Base-by-base conservation (phyloP, 176 grass and related monocot species). In the Carex littledalei region DNA sequence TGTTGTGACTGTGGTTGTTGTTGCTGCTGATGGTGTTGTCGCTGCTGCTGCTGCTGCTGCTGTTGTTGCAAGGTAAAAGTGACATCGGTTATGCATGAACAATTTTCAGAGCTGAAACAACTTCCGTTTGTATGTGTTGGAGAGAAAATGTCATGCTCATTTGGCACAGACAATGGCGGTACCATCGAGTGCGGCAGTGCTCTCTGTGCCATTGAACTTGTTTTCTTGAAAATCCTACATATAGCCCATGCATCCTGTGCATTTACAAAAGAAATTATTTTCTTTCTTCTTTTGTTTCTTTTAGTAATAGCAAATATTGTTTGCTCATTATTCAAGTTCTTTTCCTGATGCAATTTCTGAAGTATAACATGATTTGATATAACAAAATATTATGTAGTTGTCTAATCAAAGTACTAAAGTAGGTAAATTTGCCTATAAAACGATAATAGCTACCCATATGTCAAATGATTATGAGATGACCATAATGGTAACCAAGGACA, bases 191-290 rank as follows among this genome's bases (percentile, higher is more conserved):
- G 93, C 50, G 97, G 92, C 22, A 99, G 85, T 6, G 84, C 86
- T 86, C 93, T 94, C 20, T 99, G 97, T 3, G 87, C 86, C 78
- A 88, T 89, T 53, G 91, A 93, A 79, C 88, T 99, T 16, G 84
- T 99, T 79, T 96, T 99, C 90, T 99, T 96, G 85, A 99, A 94
- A 86, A 99, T 99, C 74, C 93, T 94, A 63, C 97, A 99, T 29
- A 99, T 99, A 21, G 93, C 93, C 97, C 93, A 94, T 70, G 90
- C 93, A 80, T 99, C 93, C 97, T 99, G 95, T 67, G 86, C 63
- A 90, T 89, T 64, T 39, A 35, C 32, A 29, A 78, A 84, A 73
- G 0, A 78, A 1, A 78, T 55, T 78, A n/a, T 78, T 78, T 45
- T 0, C 7, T 78, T 16, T 56, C 72, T 31, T 29, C 6, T 16